Evolutionary conservation across 2,329 filamentous ascomycete species (phyloP).

Genomic region (Camillea tinctor): DNA sequence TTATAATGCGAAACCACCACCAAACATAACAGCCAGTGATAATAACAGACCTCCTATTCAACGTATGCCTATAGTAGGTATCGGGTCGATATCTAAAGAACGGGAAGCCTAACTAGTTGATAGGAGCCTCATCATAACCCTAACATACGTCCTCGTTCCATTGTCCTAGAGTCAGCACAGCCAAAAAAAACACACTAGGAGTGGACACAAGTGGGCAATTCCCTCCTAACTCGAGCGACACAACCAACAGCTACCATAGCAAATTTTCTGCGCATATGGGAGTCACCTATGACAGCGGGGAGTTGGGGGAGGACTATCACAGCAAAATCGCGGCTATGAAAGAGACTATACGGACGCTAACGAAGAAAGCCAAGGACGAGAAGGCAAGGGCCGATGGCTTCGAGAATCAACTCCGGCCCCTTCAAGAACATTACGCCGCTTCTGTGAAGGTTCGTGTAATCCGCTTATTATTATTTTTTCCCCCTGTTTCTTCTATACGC

Average conservation of each 20-base stretch:
- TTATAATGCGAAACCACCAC: not conserved
- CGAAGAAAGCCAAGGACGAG: not conserved
- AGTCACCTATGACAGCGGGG: not conserved
- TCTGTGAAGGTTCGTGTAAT: not conserved
- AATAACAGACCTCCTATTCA: not conserved
- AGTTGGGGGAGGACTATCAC: too few relatives aligned
- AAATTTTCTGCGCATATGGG: not conserved
- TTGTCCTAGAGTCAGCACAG: not conserved
- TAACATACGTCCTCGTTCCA: not conserved
- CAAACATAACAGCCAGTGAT: not conserved
- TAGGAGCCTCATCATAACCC: not conserved
- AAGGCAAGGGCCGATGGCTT: not conserved
- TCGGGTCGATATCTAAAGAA: not conserved
- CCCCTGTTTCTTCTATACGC: not conserved
- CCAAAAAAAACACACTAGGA: not conserved
- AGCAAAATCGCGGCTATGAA: not conserved
- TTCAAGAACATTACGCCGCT: not conserved
- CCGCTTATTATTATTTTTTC: too few relatives aligned
- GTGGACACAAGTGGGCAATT: not conserved
- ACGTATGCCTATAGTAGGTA: not conserved
- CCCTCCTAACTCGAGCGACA: not conserved
- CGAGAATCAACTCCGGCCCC: not conserved
- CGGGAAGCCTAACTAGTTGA: too few relatives aligned
- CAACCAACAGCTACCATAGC: not conserved
- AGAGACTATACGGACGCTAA: not conserved